A percentile compares a stretch with the other conserved stretches of the same genome.
Conservation (phyloP, 495 filamentous ascomycete species). For the Annulohypoxylon bovei region DNA sequence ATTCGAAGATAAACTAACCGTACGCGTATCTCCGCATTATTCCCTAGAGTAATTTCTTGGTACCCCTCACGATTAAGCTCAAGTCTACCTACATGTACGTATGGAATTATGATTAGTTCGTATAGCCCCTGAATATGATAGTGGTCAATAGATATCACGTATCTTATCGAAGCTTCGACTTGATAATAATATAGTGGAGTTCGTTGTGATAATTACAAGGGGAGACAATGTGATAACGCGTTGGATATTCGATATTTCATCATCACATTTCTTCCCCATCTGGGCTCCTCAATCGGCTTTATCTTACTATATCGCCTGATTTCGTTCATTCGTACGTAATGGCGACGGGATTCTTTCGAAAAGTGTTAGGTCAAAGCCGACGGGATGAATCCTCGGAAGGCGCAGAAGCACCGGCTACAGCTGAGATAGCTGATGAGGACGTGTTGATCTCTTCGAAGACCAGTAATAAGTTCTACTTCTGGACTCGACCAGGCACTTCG, state of each 20-base stretch:
- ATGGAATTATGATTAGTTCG: not conserved
- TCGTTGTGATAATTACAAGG: not conserved
- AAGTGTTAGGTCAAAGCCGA: conserved; percentile 2
- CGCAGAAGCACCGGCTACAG: not conserved
- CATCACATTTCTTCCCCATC: conserved; percentile 2
- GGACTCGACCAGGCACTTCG: conserved; percentile 38
- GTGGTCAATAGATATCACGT: conserved; percentile 3
- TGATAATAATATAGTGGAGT: conserved; percentile 12
- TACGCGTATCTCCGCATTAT: conserved; percentile 1
- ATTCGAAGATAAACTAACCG: not conserved
- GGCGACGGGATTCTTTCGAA: conserved; percentile 12
- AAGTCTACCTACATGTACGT: not conserved
- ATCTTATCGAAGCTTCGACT: conserved; percentile 9
- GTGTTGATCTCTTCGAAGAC: conserved; percentile 13
- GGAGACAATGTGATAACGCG: conserved; percentile 8
- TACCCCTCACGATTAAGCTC: conserved; percentile 16
- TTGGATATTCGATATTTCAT: conserved; percentile 16
- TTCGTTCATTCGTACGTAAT: conserved; percentile 20
- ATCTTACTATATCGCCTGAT: conserved; percentile 12
- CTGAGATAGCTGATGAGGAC: not conserved
- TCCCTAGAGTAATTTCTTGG: not conserved
- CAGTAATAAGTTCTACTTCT: conserved; percentile 28
- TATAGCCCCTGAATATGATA: conserved; percentile 11
- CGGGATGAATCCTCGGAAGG: not conserved
- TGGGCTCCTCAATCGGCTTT: not conserved